Percentiles rank a stretch among this genome's conserved stretches.
These are phyloP conservation scores for Akanthomyces dipterigenus DNA, from an alignment of 2,329 filamentous ascomycete species.

Conservation along the genomic window DNA sequence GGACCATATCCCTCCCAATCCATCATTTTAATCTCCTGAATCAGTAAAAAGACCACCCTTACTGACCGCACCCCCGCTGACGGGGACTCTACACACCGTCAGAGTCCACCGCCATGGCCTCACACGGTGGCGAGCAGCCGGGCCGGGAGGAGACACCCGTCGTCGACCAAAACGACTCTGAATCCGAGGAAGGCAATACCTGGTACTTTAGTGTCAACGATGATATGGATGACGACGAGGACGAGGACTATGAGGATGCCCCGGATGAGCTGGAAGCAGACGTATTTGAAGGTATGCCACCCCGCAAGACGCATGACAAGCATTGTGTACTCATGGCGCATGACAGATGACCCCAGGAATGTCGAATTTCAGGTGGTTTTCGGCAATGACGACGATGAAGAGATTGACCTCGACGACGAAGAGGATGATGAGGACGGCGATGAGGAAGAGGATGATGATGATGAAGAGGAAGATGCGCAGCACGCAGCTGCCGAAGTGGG, in stretches of 20 bases:
- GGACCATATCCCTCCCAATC: neutral
- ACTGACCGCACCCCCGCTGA: neutral
- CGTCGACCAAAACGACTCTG: neutral
- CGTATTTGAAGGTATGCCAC: slow-evolving; percentile 18
- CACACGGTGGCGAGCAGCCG: neutral
- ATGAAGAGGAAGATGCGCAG: slow-evolving; percentile 32
- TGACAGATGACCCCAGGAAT: slow-evolving; percentile 14
- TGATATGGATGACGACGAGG: slow-evolving; percentile 16
- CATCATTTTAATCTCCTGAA: neutral
- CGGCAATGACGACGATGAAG: slow-evolving; percentile 18
- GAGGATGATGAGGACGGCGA: slow-evolving; percentile 22
- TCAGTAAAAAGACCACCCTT: neutral
- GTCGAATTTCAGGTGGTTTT: slow-evolving; percentile 19
- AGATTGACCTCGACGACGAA: slow-evolving; percentile 19
- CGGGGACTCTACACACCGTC: neutral
- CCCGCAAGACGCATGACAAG: neutral
- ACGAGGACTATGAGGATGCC: slow-evolving; percentile 25
- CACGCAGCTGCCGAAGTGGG: slow-evolving; percentile 13
- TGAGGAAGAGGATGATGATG: slow-evolving; percentile 20
- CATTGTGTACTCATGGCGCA: neutral
- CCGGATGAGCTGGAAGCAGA: slow-evolving; percentile 19
- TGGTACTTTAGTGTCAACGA: slow-evolving; percentile 11
- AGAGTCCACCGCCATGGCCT: neutral
- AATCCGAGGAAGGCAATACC: slow-evolving; percentile 1
- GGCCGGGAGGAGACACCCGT: neutral